Conservation (phyloP, 1,284 basidiomycete genomes). For the Cerrena zonata region DNA sequence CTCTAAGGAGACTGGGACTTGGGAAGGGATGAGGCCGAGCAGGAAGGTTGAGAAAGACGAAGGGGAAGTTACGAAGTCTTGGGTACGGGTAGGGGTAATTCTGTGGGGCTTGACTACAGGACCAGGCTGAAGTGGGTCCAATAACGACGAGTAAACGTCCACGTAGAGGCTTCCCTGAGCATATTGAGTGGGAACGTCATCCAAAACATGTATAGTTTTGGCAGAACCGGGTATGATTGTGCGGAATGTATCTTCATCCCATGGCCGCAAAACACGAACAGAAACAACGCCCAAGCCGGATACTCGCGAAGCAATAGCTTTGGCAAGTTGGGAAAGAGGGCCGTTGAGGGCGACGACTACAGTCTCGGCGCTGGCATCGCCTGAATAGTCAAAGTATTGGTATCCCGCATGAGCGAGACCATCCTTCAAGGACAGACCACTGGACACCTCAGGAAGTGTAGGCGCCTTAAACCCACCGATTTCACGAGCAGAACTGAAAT, state of each 20-base stretch:
- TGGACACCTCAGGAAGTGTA: constrained; percentile 26
- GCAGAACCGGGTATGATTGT: constrained; percentile 52
- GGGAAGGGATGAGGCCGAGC: constrained; percentile 16
- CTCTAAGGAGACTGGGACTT: constrained; percentile 10
- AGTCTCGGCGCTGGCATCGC: constrained; percentile 52
- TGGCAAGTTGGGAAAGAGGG: constrained; percentile 55
- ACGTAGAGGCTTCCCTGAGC: constrained; percentile 63
- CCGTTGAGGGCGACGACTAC: constrained; percentile 67
- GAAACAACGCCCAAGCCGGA: constrained; percentile 56
- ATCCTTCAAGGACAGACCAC: constrained; percentile 33
- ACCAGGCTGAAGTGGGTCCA: constrained; percentile 34
- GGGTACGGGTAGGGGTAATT: constrained; percentile 50
- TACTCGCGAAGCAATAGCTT: constrained; percentile 40
- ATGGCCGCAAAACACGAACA: constrained; percentile 73
- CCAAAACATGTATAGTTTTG: constrained; percentile 61
- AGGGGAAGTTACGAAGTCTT: constrained; percentile 45
- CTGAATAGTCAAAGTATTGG: constrained; percentile 62
- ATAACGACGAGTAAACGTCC: constrained; percentile 64
- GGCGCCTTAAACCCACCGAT: constrained; percentile 46
- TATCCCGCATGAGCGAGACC: constrained; percentile 52
- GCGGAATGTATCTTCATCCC: constrained; percentile 61
- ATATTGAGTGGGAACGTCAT: constrained; percentile 62
- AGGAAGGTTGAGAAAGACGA: constrained; percentile 45
- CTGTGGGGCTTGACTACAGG: constrained; percentile 53
- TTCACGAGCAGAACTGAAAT: constrained; percentile 65